A percentile compares a stretch with the other conserved stretches of the same genome.
These are phyloP conservation scores for Pholiota conissans DNA, from an alignment of 768 basidiomycete species.

Conservation along the genomic window DNA sequence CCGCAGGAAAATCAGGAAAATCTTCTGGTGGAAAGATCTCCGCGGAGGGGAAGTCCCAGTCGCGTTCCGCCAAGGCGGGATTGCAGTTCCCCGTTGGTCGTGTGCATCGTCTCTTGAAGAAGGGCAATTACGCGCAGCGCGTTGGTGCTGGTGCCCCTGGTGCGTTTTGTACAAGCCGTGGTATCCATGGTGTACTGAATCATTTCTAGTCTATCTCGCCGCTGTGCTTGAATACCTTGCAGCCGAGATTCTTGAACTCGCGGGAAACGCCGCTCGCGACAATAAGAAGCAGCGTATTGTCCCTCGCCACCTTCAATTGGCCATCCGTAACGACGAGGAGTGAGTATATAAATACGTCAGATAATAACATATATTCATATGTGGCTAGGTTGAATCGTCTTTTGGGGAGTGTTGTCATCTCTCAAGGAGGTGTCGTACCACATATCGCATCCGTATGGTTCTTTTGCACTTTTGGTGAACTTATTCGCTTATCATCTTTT, in stretches of 20 bases:
- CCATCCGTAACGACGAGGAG: conserved; percentile 95
- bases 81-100: conserved; percentile 92
- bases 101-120: conserved; percentile 87
- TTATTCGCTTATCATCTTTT: conserved; percentile 3
- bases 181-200: not conserved
- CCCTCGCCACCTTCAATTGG: conserved; percentile 91
- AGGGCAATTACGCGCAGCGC: conserved; percentile 84
- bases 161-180: conserved; percentile 19
- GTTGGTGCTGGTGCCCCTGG: conserved; percentile 88
- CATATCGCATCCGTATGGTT: conserved; percentile 55
- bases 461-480: not conserved
- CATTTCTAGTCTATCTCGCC: conserved; percentile 75
- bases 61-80: conserved; percentile 74
- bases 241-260: conserved; percentile 92
- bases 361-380: not conserved
- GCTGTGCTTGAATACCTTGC: conserved; percentile 92
- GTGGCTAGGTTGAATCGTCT: conserved; percentile 59
- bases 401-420: conserved; percentile 85
- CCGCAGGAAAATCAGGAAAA: conserved; percentile 56
- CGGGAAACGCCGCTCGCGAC: conserved; percentile 86
- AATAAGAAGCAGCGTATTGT: conserved; percentile 97
- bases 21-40: conserved; percentile 71
- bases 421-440: conserved; percentile 92
- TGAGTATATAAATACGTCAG: no score
- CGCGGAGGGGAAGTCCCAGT: conserved; percentile 52